Conservation (phyloP, 257 asterid species). For the Gynochthodes officinalis region DNA sequence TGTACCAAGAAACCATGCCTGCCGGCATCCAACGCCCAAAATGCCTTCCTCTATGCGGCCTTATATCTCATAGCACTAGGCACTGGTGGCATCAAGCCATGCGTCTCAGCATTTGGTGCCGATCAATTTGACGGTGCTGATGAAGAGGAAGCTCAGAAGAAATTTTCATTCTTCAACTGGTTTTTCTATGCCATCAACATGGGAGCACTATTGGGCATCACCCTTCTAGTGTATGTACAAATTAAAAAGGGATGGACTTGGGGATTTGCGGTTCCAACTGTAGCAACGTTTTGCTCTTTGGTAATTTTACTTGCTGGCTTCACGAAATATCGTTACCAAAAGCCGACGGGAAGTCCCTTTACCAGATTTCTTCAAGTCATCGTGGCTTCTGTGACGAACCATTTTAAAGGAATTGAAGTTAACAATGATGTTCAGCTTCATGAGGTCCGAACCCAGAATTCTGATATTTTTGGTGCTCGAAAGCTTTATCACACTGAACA, state of each 20-base stretch:
- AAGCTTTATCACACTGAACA: conserved; percentile 57
- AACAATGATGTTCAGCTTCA: conserved; percentile 28
- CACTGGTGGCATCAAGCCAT: conserved; percentile 84
- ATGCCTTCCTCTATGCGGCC: conserved; percentile 50
- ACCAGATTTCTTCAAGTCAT: conserved; percentile 68
- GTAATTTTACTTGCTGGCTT: conserved; percentile 45
- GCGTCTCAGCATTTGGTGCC: conserved; percentile 78
- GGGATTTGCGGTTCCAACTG: conserved; percentile 71
- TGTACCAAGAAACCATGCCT: conserved; percentile 55
- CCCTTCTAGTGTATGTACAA: conserved; percentile 58
- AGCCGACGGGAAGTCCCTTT: conserved; percentile 79
- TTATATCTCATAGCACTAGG: conserved; percentile 69
- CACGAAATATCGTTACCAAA: conserved; percentile 55
- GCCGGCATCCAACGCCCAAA: conserved; percentile 45
- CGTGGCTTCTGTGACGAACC: conserved; percentile 52
- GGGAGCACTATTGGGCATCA: conserved; percentile 78
- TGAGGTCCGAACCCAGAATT: conserved; percentile 52
- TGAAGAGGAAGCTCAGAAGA: conserved; percentile 45
- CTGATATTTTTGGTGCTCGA: conserved; percentile 60
- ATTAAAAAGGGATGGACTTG: conserved; percentile 59
- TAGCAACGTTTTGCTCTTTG: conserved; percentile 41
- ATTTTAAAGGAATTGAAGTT: conserved; percentile 41
- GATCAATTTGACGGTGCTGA: conserved; percentile 69
- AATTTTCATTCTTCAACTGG: conserved; percentile 79
- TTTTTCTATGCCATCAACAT: conserved; percentile 79